Base-by-base conservation (phyloP, 2,329 filamentous ascomycete genomes). In the Colletotrichum melonis region DNA sequence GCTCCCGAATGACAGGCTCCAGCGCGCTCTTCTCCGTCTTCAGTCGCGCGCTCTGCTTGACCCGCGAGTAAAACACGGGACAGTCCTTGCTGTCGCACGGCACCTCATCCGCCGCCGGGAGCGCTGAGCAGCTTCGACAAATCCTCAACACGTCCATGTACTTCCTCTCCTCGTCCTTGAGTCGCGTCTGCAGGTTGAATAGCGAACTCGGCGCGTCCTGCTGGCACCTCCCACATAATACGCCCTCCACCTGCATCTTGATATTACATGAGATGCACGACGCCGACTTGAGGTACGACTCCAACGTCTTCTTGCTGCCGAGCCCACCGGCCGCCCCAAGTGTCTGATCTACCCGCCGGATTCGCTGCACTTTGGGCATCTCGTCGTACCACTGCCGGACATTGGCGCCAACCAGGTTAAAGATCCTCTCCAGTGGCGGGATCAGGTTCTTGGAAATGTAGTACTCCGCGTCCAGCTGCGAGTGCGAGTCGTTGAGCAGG, bases 401-500 rank as follows among this genome's bases (percentile, higher is more conserved):
- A 80, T 97, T 97, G 38, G 95, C 97, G 7, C 97, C 97, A 2
- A 98, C 94, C 3, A 99, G 92, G 79, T 97, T 98, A 86, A 99
- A 98, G 76, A 99, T 98, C 32, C 97, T 92, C 82, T 98, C 96
- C 0, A 99, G 88, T 0, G 97, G 97, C 6, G 97, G 97, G 63
- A 99, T 97, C 9, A 99, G 81, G 80, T 98, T 98, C 85, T 98
- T 98, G 22, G 90, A 91, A 78, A 99, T 98, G 85, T 99, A 99
- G 83, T 99, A 99, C 77, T 98, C 95, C 0, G 95, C 92, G 79
- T 99, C 97, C 22, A 99, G 89, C 77, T 95, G 92, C 63, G 93
- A 89, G 77, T 96, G 90, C 26, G 94, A 91, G 76, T 94, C 94
- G 66, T 90, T 86, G 1, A 98, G 88, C 4, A 98, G 86, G 11